Base-by-base conservation (phyloP, 176 grass and related monocot species). In the Triticum dicoccoides region DNA sequence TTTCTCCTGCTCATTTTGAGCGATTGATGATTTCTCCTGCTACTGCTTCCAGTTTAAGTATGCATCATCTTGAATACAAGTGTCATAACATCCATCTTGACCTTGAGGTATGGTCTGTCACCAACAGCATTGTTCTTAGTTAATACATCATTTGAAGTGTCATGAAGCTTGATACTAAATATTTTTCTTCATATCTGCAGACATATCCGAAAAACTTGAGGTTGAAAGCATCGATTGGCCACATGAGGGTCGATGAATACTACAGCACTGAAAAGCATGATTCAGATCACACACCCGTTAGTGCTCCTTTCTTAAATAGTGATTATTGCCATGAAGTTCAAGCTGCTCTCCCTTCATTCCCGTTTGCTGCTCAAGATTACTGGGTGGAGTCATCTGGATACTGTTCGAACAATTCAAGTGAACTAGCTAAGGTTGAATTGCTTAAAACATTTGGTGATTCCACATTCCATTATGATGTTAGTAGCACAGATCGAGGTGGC, bases 21-120 rank as follows among this genome's bases (percentile, higher is more conserved):
- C 85, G 81, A 85, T 92, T 90, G 35, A 79, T 83, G 64, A 63
- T 78, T 30, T 84, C 80, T 88, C 33, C 91, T 87, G 69, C 59
- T 89, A 58, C 84, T 81, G 73, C 79, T 32, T 52, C 80, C 34
- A 92, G 79, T 71, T 74, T 92, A 77, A 94, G 85, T 87, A 85
- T 96, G 89, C 87, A 94, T 41, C 92, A 96, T 92, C 87, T 98
- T 65, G 87, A 94, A 94, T 92, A 79, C 25, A 93, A 88, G 80
- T 96, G 78, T 88, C 88, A 88, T 71, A 87, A 92, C 11, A 87
- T 92, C 52, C 41, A 35, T 91, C 84, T 98, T 68, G 85, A 94
- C 82, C 87, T 98, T 64, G 76, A 96, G 97, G 97, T 98, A 89
- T 79, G 38, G 14, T 83, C 61, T 78, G 11, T 14, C 47, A 51